Evolutionary conservation across 768 basidiomycete genomes (phyloP), one percentile per base, ranked within the genome.

Genomic region (Megacollybia marginata): DNA sequence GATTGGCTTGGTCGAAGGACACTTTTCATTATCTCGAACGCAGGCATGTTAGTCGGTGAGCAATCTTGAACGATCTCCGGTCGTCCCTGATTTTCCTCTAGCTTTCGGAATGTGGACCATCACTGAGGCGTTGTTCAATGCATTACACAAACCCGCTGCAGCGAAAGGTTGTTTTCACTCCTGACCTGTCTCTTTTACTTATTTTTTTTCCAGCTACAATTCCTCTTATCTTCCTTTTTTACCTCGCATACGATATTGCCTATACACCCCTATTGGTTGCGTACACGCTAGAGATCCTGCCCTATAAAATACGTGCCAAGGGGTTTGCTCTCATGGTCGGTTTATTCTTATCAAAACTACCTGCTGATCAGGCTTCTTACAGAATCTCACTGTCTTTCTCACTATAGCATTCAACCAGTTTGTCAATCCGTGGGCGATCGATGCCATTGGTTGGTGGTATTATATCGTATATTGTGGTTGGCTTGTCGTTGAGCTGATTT

Each of bases 371-470:
- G 36, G 40, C 20, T 28, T 35, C 12, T 33, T 48, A 5, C 55
- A 84, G 83, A 85, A 83, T 61, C 65, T 86, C 46, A 70, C 71
- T 5, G 70, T 86, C 28, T 82, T 78, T 57, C 68, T 85, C 34
- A 78, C 83, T 2, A 69, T 86, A 23, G 83, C 87, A 2, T 84
- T 92, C 65, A 91, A 86, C 57, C 84, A 85, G 59, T 85, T 88
- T 48, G 78, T 88, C 44, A 90, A 90, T 56, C 86, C 88, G 7
- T 79, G 82, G 69, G 88, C 88, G 1, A 66, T 91, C 19, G 65
- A 70, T 5, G 70, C 70, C 9, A 72, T 80, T 18, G 71, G 71
- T 46, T 80, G 79, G 79, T 71, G 72, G 67, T 80, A 80, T 50
- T 83, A 84, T 53, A 62, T 84, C 23, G 76, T 78, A 13, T 75